Evolutionary conservation across 108 stramenopile genomes (phyloP).

Genomic region (Asterionellopsis glacialis): DNA sequence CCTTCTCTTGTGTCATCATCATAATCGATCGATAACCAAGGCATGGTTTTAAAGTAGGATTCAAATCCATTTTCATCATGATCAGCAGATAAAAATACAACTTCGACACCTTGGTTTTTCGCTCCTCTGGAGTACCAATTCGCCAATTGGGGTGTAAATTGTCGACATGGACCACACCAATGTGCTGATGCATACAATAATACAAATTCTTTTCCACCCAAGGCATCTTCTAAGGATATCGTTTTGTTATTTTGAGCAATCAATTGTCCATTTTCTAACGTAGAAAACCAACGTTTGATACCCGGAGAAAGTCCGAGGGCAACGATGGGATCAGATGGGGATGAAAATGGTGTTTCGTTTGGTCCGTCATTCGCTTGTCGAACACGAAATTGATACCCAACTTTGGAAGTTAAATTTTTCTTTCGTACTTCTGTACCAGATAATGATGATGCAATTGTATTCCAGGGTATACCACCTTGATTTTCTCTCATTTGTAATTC

Average conservation of each 20-base stretch:
- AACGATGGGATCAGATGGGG: constrained; percentile 44
- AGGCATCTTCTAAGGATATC: constrained; percentile 52
- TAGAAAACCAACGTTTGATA: constrained; percentile 40
- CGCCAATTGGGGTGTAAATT: constrained; percentile 83
- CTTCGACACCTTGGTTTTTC: constrained; percentile 46
- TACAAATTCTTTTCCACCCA: constrained; percentile 69
- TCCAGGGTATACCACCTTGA: constrained; percentile 49
- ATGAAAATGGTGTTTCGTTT: constrained; percentile 51
- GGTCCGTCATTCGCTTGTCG: constrained; percentile 44
- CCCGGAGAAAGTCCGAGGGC: constrained; percentile 32
- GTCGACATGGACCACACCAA: constrained; percentile 82
- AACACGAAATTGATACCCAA: constrained; percentile 78
- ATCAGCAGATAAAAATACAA: constrained; percentile 84
- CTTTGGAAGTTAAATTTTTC: constrained; percentile 60
- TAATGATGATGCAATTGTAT: constrained; percentile 56
- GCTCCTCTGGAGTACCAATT: constrained; percentile 62
- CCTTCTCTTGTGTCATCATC: constrained; percentile 62
- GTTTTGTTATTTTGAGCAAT: constrained; percentile 25
- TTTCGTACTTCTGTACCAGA: constrained; percentile 59
- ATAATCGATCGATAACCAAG: constrained; percentile 84
- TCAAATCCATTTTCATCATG: constrained; percentile 67
- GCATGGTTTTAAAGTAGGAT: constrained; percentile 65
- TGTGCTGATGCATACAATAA: constrained; percentile 67
- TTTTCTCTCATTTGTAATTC: constrained; percentile 82
- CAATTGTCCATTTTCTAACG: constrained; percentile 43